phyloP scores from a whole-genome alignment of 2,329 filamentous ascomycete species.

The Peltaster fructicola region DNA sequence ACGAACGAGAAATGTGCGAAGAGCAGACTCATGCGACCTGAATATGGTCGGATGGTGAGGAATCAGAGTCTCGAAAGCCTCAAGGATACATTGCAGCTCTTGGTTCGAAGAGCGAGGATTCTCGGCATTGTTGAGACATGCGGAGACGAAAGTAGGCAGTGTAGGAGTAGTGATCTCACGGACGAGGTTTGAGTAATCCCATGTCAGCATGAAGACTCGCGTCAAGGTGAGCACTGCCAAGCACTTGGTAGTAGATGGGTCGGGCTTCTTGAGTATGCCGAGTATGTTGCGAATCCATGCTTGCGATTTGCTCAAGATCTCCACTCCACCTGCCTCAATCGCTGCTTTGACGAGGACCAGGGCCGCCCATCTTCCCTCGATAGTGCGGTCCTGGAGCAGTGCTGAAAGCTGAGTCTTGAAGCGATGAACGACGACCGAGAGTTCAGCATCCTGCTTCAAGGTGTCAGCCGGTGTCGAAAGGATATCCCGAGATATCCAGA shows the following conservation, averaged over 20 bases:
- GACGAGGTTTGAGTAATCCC: constrained; percentile 64
- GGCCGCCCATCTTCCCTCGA: constrained; percentile 60
- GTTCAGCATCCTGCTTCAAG: constrained; percentile 45
- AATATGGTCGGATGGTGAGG: constrained; percentile 72
- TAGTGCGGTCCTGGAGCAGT: constrained; percentile 57
- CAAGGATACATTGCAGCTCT: constrained; percentile 46
- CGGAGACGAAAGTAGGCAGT: constrained; percentile 54
- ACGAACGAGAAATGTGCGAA: constrained; percentile 21
- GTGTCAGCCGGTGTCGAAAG: constrained; percentile 44
- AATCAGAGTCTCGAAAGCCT: constrained; percentile 53
- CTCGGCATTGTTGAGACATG: constrained; percentile 48
- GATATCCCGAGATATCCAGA: constrained; percentile 37
- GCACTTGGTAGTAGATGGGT: constrained; percentile 57
- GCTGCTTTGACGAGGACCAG: constrained; percentile 63
- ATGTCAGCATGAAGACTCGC: constrained; percentile 67
- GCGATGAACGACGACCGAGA: constrained; percentile 57
- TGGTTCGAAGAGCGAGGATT: constrained; percentile 17
- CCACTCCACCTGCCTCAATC: constrained; percentile 71
- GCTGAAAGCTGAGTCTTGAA: constrained; percentile 62
- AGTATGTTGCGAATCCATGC: constrained; percentile 66
- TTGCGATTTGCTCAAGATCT: constrained; percentile 54
- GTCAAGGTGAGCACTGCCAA: constrained; percentile 60
- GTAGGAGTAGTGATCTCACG: constrained; percentile 78
- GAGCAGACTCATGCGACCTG: constrained; percentile 54
- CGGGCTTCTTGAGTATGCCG: constrained; percentile 61